These are phyloP conservation scores for Colletotrichum sp. DNA, from an alignment of 2,329 filamentous ascomycete species.

Conservation along the genomic window DNA sequence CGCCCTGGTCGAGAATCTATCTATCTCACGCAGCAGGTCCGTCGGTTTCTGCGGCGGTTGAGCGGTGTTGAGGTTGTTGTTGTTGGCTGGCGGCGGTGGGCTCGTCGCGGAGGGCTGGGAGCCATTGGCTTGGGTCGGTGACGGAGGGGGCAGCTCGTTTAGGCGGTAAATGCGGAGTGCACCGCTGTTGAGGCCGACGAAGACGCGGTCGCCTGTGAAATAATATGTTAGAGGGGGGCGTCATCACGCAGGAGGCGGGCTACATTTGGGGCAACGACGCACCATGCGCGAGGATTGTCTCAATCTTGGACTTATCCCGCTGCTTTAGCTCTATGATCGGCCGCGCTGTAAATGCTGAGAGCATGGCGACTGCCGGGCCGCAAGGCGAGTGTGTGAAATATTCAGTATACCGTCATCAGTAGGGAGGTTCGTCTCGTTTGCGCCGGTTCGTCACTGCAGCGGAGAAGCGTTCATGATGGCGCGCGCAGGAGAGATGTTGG, in stretches of 20 bases:
- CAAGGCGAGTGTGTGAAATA: conserved; percentile 19
- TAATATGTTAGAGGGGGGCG: neutral
- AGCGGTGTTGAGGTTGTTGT: neutral
- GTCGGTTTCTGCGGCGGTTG: conserved; percentile 60
- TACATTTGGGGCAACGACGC: conserved; percentile 29
- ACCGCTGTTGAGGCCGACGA: conserved; percentile 91
- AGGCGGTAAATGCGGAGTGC: conserved; percentile 89
- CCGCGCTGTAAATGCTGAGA: conserved; percentile 95
- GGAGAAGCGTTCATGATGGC: conserved; percentile 11
- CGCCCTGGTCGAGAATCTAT: conserved; percentile 89
- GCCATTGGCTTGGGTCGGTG: conserved; percentile 44
- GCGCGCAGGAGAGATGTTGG: neutral
- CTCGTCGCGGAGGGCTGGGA: conserved; percentile 28
- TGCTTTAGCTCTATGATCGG: conserved; percentile 96
- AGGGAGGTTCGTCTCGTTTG: neutral
- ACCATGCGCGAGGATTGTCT: conserved; percentile 93
- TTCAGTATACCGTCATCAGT: conserved; percentile 13
- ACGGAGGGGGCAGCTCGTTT: conserved; percentile 64
- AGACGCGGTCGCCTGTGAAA: conserved; percentile 77
- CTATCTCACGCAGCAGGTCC: conserved; percentile 87
- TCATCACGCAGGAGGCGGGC: neutral
- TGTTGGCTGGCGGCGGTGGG: conserved; percentile 27
- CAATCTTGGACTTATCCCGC: conserved; percentile 96
- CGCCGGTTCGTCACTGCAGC: neutral
- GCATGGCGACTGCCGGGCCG: conserved; percentile 70